Evolutionary conservation across 1,284 basidiomycete species (phyloP), one percentile per base, ranked within the genome.

Genomic region (Ceratobasidium papillatum): DNA sequence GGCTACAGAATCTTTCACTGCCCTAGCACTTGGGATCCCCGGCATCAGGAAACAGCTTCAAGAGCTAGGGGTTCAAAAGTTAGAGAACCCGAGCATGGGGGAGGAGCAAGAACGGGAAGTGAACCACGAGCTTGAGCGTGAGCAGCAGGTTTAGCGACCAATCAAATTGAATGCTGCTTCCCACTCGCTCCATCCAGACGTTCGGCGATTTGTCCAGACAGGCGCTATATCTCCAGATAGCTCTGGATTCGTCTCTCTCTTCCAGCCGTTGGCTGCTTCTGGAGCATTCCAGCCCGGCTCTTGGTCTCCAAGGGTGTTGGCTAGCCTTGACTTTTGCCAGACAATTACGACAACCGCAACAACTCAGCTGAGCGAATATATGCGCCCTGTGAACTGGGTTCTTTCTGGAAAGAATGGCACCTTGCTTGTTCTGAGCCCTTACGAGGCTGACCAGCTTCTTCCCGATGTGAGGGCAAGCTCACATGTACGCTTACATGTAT

Each of bases 51-150:
- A 78, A 12, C 80, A 80, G 49, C 81, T 82, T 11, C 32, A 74
- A 22, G 27, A 74, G n/a, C 80, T 87, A 7, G 83, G 84, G 0
- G 62, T 81, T 3, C 52, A 19, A 3, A 68, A 76, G 0, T 36
- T 81, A 8, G 36, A 66, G 0, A 77, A 80, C 38, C 49, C 77
- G 0, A 69, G 75, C 17, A 77, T 84, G 74, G 83, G 83, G 2
- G 86, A 87, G 76, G 86, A 87, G 75, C 86, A 87, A 74, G 87
- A 87, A 66, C 80, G 84, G 22, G 77, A 75, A 9, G 47, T 52
- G 3, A 47, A n/a, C 19, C 51, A 47, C 27, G 75, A 76, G 45
- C 34, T 75, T 14, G 75, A 76, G 52, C 47, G 34, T 3, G 58
- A 76, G 59, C 65, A 30, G 22, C 56, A 72, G 34, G 22, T 76